phyloP scores from a whole-genome alignment of 1,284 basidiomycete species.

The Papiliotrema flavescens region DNA sequence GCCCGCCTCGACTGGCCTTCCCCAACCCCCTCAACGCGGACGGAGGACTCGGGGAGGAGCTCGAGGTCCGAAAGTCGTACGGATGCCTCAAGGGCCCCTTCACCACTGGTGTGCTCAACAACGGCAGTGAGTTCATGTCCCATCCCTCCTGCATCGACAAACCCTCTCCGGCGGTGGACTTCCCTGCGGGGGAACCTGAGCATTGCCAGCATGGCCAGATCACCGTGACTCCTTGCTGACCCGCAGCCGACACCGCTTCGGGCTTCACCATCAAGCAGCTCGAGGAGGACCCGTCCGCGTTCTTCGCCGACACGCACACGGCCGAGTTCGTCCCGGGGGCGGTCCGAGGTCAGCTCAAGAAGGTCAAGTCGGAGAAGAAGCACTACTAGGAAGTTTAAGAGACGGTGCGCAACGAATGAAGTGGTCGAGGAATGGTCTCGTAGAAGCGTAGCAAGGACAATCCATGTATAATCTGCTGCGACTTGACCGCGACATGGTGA shows the following conservation, averaged over 20 bases:
- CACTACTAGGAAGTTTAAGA: not conserved
- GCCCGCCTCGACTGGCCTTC: conserved; percentile 46
- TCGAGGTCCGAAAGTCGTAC: conserved; percentile 32
- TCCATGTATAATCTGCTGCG: too few relatives aligned
- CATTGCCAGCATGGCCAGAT: too few relatives aligned
- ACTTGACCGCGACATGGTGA: too few relatives aligned
- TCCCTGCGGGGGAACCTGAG: too few relatives aligned
- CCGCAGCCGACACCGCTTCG: conserved; percentile 34
- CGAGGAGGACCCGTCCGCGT: conserved; percentile 38
- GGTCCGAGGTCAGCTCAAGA: conserved; percentile 43
- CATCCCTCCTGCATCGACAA: too few relatives aligned
- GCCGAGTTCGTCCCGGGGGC: conserved; percentile 39
- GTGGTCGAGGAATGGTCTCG: too few relatives aligned
- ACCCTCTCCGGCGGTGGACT: too few relatives aligned
- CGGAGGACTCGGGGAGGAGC: conserved; percentile 6
- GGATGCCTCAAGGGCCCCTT: conserved; percentile 47
- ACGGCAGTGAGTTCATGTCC: conserved; percentile 32
- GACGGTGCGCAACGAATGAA: not conserved
- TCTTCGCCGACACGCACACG: conserved; percentile 48
- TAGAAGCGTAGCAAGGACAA: too few relatives aligned
- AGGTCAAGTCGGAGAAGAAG: conserved; percentile 1
- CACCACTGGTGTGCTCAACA: conserved; percentile 39
- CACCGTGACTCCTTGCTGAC: too few relatives aligned
- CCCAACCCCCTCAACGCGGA: conserved; percentile 35
- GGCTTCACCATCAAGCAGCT: conserved; percentile 36